A percentile compares a stretch with the other conserved stretches of the same genome.
These are phyloP conservation scores for Gracilaria vermiculophylla DNA, from an alignment of 23 red algal genomes.

Conservation along the genomic window DNA sequence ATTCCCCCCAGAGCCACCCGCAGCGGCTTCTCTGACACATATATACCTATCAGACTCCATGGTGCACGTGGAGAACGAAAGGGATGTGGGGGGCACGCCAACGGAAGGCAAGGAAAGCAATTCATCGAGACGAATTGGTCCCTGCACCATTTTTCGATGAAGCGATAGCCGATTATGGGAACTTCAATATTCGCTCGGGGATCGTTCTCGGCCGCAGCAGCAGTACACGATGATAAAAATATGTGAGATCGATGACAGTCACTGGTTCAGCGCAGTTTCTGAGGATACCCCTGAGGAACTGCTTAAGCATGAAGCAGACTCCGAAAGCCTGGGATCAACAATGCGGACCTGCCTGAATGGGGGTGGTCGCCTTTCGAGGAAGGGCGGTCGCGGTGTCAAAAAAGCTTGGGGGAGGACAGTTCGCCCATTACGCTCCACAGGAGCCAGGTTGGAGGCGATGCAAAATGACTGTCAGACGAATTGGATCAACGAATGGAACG, in stretches of 20 bases:
- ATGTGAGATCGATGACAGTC: not conserved
- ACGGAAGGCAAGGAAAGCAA: conserved; percentile 50
- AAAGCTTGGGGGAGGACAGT: not conserved
- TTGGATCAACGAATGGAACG: not conserved
- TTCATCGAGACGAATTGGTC: conserved; percentile 77
- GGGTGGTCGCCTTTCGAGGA: not conserved
- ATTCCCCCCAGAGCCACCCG: conserved; percentile 41
- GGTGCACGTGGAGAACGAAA: conserved; percentile 90
- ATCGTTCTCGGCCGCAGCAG: not conserved
- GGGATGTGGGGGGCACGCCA: conserved; percentile 71
- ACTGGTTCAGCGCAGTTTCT: not conserved
- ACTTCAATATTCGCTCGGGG: not conserved
- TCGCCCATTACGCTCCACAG: not conserved
- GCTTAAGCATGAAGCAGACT: not conserved
- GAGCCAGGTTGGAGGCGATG: not conserved
- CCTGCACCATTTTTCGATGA: conserved; percentile 33
- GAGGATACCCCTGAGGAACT: conserved; percentile 1
- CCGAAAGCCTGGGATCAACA: not conserved
- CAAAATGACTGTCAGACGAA: not conserved
- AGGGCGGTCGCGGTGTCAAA: not conserved
- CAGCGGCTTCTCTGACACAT: conserved; percentile 72
- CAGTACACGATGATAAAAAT: not conserved
- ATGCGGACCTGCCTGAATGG: not conserved
- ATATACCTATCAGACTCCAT: conserved; percentile 96
- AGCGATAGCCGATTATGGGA: not conserved